Conservation (phyloP, 2,329 filamentous ascomycete species). For the Nemania sp. region DNA sequence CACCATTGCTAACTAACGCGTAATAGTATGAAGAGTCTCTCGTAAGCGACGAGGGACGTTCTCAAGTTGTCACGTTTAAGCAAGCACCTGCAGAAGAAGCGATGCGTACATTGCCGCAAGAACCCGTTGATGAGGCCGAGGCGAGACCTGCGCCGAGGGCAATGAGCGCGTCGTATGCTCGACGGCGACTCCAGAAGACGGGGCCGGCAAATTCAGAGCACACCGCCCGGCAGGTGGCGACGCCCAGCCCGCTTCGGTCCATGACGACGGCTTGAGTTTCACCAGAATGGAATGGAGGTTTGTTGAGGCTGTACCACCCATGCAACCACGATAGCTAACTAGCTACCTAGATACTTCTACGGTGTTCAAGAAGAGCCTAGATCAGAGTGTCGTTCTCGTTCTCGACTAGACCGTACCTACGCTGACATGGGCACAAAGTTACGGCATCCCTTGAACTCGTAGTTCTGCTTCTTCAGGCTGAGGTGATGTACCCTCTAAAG, state of each 20-base stretch:
- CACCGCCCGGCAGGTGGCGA: conserved; percentile 63
- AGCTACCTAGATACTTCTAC: conserved; percentile 24
- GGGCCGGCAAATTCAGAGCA: conserved; percentile 59
- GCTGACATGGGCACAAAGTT: conserved; percentile 5
- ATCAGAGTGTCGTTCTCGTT: conserved; percentile 15
- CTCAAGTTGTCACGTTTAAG: conserved; percentile 67
- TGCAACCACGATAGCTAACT: conserved; percentile 16
- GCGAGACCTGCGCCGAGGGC: conserved; percentile 44
- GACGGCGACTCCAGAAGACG: conserved; percentile 62
- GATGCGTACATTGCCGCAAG: conserved; percentile 57
- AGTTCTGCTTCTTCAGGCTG: conserved; percentile 42
- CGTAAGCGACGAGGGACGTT: conserved; percentile 86
- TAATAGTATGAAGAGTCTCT: conserved; percentile 74
- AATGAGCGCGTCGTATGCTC: conserved; percentile 54
- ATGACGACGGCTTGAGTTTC: conserved; percentile 69
- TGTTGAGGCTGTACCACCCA: conserved; percentile 16
- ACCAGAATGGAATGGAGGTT: conserved; percentile 49
- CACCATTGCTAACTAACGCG: conserved; percentile 78
- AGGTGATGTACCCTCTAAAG: conserved; percentile 24
- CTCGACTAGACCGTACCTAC: conserved; percentile 10
- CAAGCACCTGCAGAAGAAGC: conserved; percentile 55
- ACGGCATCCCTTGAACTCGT: conserved; percentile 35
- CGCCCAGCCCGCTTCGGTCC: conserved; percentile 76
- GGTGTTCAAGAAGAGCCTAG: conserved; percentile 18
- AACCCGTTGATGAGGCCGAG: conserved; percentile 54